These are phyloP conservation scores for Podaxis mareebaensis DNA, from an alignment of 768 basidiomycete genomes.

Conservation along the genomic window DNA sequence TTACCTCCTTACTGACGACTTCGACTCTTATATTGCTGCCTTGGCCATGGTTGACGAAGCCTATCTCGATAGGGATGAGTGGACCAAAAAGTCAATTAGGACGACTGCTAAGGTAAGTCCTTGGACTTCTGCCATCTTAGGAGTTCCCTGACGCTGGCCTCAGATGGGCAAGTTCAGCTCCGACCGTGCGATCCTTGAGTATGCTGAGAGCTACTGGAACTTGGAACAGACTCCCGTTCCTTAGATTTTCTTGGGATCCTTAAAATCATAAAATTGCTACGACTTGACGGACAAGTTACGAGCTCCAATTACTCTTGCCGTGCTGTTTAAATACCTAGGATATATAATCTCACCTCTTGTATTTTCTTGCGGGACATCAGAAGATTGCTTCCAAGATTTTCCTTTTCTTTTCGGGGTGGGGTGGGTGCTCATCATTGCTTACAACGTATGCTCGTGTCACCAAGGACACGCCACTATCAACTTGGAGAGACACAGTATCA, in stretches of 20 bases:
- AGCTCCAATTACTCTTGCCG: neutral
- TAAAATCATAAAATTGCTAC: neutral
- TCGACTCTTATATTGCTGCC: conserved; percentile 83
- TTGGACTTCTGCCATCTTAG: neutral
- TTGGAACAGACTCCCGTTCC: conserved; percentile 48
- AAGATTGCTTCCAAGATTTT: too few relatives aligned
- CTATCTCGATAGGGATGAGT: conserved; percentile 79
- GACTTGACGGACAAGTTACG: neutral
- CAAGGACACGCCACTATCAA: too few relatives aligned
- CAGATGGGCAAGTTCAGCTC: conserved; percentile 98
- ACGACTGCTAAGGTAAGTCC: conserved; percentile 70
- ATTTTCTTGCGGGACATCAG: neutral
- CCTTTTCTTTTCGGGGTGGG: too few relatives aligned
- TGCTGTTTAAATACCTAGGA: neutral
- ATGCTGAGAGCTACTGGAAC: conserved; percentile 88
- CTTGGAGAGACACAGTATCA: too few relatives aligned
- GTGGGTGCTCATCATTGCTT: too few relatives aligned
- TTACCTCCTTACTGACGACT: conserved; percentile 89
- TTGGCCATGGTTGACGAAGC: conserved; percentile 86
- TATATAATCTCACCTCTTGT: neutral
- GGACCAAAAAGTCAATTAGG: conserved; percentile 89
- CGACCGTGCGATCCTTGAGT: conserved; percentile 89
- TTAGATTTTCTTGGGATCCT: neutral
- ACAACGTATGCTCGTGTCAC: too few relatives aligned
- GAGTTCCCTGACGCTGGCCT: neutral